Conservation (phyloP, 192 early-diverging fungal species). For the Backusella morwellensis region DNA sequence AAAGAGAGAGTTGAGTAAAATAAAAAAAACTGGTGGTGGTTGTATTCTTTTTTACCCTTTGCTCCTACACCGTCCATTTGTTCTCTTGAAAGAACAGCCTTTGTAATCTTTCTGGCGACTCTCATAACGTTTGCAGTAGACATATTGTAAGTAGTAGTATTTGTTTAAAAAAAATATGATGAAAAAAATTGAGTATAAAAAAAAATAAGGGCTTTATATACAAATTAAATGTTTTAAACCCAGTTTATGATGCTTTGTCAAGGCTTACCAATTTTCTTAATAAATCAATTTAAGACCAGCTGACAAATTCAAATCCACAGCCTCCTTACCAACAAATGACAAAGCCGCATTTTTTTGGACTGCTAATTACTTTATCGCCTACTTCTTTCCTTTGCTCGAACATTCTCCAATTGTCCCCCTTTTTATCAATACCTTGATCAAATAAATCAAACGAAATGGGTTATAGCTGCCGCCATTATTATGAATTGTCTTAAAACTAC, state of each 20-base stretch:
- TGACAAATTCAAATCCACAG: not conserved
- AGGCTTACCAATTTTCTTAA: not conserved
- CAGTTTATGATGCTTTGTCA: not conserved
- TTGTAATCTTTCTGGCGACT: slow-evolving; percentile 37
- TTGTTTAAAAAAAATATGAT: not conserved
- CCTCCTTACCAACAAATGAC: not conserved
- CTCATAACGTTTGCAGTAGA: not conserved
- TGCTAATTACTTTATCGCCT: not conserved
- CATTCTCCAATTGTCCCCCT: not conserved
- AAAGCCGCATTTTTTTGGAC: not conserved
- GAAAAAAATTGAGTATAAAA: not conserved
- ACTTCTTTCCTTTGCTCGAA: not conserved
- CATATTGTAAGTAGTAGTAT: not conserved
- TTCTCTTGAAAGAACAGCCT: slow-evolving; percentile 45
- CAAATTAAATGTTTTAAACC: not conserved
- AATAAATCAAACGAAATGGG: not conserved
- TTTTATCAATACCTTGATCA: not conserved
- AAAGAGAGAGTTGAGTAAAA: not conserved
- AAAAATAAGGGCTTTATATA: not conserved
- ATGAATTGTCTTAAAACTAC: no score
- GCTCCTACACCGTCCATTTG: slow-evolving; percentile 85
- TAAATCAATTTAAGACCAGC: not conserved
- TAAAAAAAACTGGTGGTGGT: not conserved
- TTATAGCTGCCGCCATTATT: not conserved
- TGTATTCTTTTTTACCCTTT: slow-evolving; percentile 15